Base-by-base conservation (phyloP, 441 rosid genomes). In the Raphanus hybrid region DNA sequence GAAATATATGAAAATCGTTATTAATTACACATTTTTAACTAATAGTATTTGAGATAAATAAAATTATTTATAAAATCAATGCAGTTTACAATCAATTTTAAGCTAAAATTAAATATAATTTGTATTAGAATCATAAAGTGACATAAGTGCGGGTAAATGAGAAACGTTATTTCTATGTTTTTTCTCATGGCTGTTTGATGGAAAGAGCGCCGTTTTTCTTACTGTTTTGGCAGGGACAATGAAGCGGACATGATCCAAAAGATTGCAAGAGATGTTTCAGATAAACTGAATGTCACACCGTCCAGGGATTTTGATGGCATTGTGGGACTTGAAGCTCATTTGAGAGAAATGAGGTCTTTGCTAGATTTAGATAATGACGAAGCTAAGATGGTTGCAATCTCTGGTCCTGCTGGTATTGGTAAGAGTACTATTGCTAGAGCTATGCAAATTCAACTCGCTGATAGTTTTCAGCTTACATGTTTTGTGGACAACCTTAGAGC, bases 391-490 rank as follows among this genome's bases (percentile, higher is more conserved):
- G 52, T 43, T 43, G 52, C 14, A 43, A 3, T 43, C 52, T 43
- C 14, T 43, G 52, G 52, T 43, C 52, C 52, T 43, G 52, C 52
- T 43, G 52, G 52, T 11, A 43, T 43, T 43, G 14, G 52, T 43
- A 43, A 43, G 14, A 43, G 14, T 43, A 11, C 52, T 5, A 1
- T 43, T 11, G 52, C 52, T 12, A 43, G 52, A 43, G 52, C 52
- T 43, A 43, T 43, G 52, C 14, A 43, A 3, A 43, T 11, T 43
- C 52, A 43, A 43, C 52, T 43, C 5, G 52, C 63, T 23, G n/a
- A 58, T 10, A 58, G 14, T 34, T 58, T 58, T 23, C 63, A 58
- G 34, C 63, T 58, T 58, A 23, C 63, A 9, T 58, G 34, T 58
- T 58, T 58, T 58, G 14, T 23, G 34, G 63, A 58, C 34, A 43